Evolutionary conservation across 352 stramenopile species (phyloP).

Genomic region (Pythium pectinolyticum): DNA sequence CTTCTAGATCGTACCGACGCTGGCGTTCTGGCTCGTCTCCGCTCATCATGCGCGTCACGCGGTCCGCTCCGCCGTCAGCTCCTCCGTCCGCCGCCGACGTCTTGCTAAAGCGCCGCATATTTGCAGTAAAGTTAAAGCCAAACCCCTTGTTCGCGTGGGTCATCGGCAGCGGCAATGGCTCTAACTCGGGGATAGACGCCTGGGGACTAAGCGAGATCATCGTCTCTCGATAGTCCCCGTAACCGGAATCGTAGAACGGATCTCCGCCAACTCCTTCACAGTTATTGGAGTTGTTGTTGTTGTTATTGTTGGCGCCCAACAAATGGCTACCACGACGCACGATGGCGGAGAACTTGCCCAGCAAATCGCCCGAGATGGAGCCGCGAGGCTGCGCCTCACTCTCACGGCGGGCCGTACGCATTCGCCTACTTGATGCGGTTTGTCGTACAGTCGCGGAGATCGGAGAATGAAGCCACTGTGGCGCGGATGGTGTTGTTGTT

Average conservation of each 20-base stretch:
- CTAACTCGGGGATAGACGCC: too few species aligned
- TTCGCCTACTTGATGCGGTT: neutral
- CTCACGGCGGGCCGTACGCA: constrained; percentile 14
- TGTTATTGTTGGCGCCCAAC: constrained; percentile 10
- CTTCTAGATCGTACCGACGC: constrained; percentile 23
- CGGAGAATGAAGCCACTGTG: neutral
- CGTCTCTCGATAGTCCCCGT: too few species aligned
- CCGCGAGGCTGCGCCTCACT: constrained; percentile 35
- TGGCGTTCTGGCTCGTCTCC: constrained; percentile 23
- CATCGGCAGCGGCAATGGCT: neutral
- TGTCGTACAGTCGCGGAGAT: neutral
- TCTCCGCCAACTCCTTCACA: neutral
- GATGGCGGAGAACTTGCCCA: constrained; percentile 53
- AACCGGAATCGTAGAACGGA: neutral
- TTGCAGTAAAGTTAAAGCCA: constrained; percentile 9
- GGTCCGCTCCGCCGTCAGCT: constrained; percentile 17
- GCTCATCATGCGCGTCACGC: constrained; percentile 10
- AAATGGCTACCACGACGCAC: constrained; percentile 45
- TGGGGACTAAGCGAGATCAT: neutral
- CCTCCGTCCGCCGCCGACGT: constrained; percentile 5
- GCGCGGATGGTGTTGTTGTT: neutral
- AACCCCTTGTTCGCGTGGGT: constrained; percentile 9
- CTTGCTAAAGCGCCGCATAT: constrained; percentile 26
- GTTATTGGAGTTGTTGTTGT: neutral
- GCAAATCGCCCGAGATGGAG: constrained; percentile 43